phyloP scores from a whole-genome alignment of 495 filamentous ascomycete genomes.

The Opeltia flavorubescens region DNA sequence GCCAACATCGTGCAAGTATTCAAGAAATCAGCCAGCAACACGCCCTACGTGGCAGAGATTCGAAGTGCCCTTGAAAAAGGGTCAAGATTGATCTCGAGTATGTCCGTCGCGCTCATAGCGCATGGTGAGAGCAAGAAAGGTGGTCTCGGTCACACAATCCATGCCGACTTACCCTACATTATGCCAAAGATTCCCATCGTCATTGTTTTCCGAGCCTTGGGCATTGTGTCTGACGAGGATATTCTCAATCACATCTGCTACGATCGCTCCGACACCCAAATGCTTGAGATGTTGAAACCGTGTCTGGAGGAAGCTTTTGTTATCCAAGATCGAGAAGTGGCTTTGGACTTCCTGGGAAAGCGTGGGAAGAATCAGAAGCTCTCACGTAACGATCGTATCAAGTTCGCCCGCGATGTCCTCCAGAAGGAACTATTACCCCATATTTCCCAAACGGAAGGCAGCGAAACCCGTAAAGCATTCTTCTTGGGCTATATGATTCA shows the following conservation, averaged over 20 bases:
- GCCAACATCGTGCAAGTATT: constrained; percentile 98
- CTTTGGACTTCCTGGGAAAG: constrained; percentile 89
- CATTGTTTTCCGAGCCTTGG: constrained; percentile 87
- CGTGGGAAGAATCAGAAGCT: constrained; percentile 62
- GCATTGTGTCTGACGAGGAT: constrained; percentile 94
- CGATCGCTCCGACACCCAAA: constrained; percentile 83
- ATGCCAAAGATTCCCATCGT: constrained; percentile 86
- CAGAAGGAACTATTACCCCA: constrained; percentile 95
- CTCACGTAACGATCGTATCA: constrained; percentile 73
- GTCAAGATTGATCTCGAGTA: constrained; percentile 77
- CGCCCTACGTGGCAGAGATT: constrained; percentile 88
- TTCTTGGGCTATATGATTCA: constrained; percentile 99
- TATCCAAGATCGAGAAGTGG: constrained; percentile 92
- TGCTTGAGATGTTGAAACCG: constrained; percentile 94
- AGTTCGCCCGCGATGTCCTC: constrained; percentile 82
- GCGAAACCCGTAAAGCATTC: constrained; percentile 92
- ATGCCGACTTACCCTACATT: constrained; percentile 81
- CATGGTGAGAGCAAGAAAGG: constrained; percentile 69
- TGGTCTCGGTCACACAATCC: constrained; percentile 72
- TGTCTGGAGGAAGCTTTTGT: constrained; percentile 93
- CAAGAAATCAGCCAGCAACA: constrained; percentile 83
- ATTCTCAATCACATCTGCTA: constrained; percentile 97
- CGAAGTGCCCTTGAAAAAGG: constrained; percentile 94
- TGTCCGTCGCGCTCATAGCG: constrained; percentile 74
- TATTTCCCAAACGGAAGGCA: constrained; percentile 91